A percentile compares a stretch with the other conserved stretches of the same genome.
These are phyloP conservation scores for Trypanosomatidae sp. DNA, from an alignment of 208 protist genomes.

Conservation along the genomic window DNA sequence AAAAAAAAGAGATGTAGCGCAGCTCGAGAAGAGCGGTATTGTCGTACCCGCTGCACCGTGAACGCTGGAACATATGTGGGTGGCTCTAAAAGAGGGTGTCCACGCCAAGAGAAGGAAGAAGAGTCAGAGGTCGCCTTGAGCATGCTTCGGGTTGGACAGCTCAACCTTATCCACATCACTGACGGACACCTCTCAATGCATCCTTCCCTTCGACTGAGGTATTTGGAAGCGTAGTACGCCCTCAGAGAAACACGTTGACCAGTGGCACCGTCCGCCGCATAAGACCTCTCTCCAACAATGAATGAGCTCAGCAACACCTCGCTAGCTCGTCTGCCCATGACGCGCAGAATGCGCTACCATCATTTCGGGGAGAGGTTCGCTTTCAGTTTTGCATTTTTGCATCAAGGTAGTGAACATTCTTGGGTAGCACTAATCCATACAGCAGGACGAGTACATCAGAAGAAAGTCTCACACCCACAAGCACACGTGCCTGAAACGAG, in stretches of 20 bases:
- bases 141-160: not conserved
- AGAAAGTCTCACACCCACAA: conserved; percentile 1
- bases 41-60: not conserved
- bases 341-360: not conserved
- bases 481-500: conserved; percentile 5
- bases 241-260: not conserved
- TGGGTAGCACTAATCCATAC: not conserved
- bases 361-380: not conserved
- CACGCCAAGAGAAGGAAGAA: not conserved
- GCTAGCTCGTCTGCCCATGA: not conserved
- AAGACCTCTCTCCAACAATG: not conserved
- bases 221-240: not conserved
- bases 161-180: not conserved
- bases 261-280: not conserved
- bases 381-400: not conserved
- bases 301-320: not conserved
- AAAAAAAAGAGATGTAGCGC: not conserved
- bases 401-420: not conserved
- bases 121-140: not conserved
- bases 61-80: not conserved
- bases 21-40: not conserved
- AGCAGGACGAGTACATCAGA: conserved; percentile 13
- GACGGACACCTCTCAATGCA: not conserved
- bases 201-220: not conserved
- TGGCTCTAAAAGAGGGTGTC: not conserved